Percentiles rank a stretch among this genome's conserved stretches.
Conservation (phyloP, 1,284 basidiomycete genomes). For the Hypsizygus ulmarius region DNA sequence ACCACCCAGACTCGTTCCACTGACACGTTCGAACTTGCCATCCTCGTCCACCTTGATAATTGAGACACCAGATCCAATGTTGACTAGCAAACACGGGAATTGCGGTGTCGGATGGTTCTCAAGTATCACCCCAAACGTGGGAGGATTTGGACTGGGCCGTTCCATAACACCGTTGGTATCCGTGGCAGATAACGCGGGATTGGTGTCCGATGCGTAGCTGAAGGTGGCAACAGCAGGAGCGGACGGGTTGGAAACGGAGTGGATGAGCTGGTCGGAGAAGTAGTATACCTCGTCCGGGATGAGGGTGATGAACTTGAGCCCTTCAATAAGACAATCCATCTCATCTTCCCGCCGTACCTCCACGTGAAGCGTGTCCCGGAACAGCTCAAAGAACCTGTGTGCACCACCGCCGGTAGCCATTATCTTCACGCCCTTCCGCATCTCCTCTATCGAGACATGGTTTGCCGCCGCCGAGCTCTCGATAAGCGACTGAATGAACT, state of each 20-base stretch:
- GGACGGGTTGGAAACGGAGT: slow-evolving; percentile 73
- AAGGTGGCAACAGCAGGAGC: slow-evolving; percentile 22
- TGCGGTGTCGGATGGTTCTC: slow-evolving; percentile 80
- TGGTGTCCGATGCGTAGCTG: slow-evolving; percentile 1
- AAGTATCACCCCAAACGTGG: slow-evolving; percentile 87
- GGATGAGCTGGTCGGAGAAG: slow-evolving; percentile 97
- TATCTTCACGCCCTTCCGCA: slow-evolving; percentile 93
- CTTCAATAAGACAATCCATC: slow-evolving; percentile 98
- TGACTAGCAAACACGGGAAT: slow-evolving; percentile 94
- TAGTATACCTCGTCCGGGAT: slow-evolving; percentile 99
- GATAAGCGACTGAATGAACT: slow-evolving; percentile 88
- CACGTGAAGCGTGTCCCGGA: slow-evolving; percentile 75
- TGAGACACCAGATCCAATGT: slow-evolving; percentile 97
- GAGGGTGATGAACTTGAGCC: slow-evolving; percentile 93
- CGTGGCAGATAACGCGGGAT: not conserved
- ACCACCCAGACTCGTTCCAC: slow-evolving; percentile 96
- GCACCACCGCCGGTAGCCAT: slow-evolving; percentile 98
- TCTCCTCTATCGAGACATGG: slow-evolving; percentile 84
- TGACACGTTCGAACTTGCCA: slow-evolving; percentile 94
- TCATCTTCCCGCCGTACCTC: slow-evolving; percentile 93
- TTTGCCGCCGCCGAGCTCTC: slow-evolving; percentile 86
- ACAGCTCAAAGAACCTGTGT: slow-evolving; percentile 88
- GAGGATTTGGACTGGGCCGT: slow-evolving; percentile 90
- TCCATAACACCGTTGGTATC: slow-evolving; percentile 47
- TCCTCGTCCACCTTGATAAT: slow-evolving; percentile 97